Evolutionary conservation across 805 yeast species (phyloP).

Genomic region (Vanderwaltozyma yarrowii): DNA sequence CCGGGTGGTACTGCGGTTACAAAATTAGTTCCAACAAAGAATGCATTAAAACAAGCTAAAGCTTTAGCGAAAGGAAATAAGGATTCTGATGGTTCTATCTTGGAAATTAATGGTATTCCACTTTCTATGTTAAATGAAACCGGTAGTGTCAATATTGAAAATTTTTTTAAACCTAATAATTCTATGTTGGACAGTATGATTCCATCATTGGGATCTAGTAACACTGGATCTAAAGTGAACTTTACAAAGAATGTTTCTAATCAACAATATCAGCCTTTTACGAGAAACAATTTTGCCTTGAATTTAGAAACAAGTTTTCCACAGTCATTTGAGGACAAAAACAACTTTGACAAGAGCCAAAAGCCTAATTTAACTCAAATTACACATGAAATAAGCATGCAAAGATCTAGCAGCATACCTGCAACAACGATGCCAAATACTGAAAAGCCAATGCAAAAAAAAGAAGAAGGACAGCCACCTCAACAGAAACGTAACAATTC

Average conservation of each 20-base stretch:
- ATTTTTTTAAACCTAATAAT: conserved; percentile 3
- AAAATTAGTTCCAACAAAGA: conserved; percentile 77
- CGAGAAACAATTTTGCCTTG: background rate
- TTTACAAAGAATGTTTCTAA: background rate
- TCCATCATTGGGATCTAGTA: background rate
- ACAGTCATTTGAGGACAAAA: background rate
- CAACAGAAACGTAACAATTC: background rate
- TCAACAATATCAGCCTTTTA: background rate
- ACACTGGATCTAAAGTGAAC: background rate
- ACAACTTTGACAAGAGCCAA: background rate
- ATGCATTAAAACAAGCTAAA: conserved; percentile 42
- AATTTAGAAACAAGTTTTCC: background rate
- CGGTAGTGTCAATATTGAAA: conserved; percentile 41
- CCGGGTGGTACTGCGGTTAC: conserved; percentile 91
- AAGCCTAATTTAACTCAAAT: background rate
- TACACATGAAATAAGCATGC: background rate
- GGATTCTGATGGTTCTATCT: conserved; percentile 24
- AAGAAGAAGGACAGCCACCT: no score
- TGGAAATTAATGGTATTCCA: conserved; percentile 61
- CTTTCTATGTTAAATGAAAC: conserved; percentile 68
- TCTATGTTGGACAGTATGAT: background rate
- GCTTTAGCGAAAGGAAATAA: conserved; percentile 17
- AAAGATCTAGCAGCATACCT: conserved; percentile 2
- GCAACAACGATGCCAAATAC: no score
- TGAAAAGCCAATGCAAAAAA: no score